Conservation (phyloP, 352 stramenopile species). For the Saprolegnia diclina region DNA sequence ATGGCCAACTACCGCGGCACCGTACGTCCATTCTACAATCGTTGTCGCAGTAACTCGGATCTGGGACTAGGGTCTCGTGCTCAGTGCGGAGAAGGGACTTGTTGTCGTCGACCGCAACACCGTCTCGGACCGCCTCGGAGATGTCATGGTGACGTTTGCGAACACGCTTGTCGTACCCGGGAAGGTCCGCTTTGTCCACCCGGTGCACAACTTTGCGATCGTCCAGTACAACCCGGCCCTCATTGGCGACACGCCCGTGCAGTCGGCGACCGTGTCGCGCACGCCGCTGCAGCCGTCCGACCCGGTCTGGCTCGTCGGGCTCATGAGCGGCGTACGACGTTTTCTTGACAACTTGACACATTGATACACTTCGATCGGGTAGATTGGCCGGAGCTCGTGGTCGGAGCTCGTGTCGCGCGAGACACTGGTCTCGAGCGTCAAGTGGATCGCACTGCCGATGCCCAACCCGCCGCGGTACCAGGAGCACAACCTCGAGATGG, state of each 20-base stretch:
- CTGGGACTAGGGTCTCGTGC: conserved; percentile 57
- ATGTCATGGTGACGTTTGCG: conserved; percentile 87
- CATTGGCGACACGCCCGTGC: conserved; percentile 75
- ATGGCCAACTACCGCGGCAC: conserved; percentile 82
- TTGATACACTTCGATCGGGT: neutral
- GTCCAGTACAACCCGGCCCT: conserved; percentile 87
- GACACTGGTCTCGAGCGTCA: conserved; percentile 80
- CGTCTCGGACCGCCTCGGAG: conserved; percentile 81
- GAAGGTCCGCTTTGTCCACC: conserved; percentile 88
- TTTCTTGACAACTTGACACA: neutral
- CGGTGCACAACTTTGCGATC: conserved; percentile 90
- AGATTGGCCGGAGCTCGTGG: conserved; percentile 61
- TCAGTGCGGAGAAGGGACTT: conserved; percentile 79
- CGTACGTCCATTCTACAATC: neutral
- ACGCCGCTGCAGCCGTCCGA: conserved; percentile 60
- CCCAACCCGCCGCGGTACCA: conserved; percentile 79
- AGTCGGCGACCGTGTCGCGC: conserved; percentile 65
- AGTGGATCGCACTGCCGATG: conserved; percentile 79
- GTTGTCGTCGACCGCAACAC: conserved; percentile 91
- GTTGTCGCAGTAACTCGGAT: too few relatives aligned
- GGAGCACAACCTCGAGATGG: conserved; percentile 85
- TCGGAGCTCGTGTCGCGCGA: conserved; percentile 80
- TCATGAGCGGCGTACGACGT: conserved; percentile 57
- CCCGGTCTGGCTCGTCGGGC: conserved; percentile 76
- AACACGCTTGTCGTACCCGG: conserved; percentile 85